Percentiles rank a stretch among this genome's conserved stretches.
phyloP scores from a whole-genome alignment of 495 filamentous ascomycete species.

The Margaritispora aquatica region DNA sequence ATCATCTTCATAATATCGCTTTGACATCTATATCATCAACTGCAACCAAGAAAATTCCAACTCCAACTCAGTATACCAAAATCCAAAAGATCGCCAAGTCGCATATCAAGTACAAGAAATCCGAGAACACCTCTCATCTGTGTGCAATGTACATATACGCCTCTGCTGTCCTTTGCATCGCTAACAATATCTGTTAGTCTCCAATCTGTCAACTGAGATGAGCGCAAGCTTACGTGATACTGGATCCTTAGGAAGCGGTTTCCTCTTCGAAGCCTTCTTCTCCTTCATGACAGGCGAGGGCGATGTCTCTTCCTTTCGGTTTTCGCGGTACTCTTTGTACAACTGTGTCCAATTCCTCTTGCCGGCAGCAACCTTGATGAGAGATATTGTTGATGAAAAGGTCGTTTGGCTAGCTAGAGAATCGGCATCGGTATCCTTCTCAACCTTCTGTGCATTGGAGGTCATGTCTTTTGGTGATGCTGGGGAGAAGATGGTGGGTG shows the following conservation, averaged over 20 bases:
- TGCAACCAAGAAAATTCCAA: neutral
- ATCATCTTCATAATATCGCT: neutral
- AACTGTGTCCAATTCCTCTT: conserved; percentile 13
- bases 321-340: conserved; percentile 6
- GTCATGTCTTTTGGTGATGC: conserved; percentile 16
- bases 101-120: conserved; percentile 1
- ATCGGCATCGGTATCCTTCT: conserved; percentile 19
- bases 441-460: neutral
- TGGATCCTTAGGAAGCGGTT: conserved; percentile 7
- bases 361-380: conserved; percentile 24
- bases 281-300: neutral
- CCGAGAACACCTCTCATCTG: neutral
- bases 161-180: conserved; percentile 13
- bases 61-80: neutral
- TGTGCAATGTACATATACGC: conserved; percentile 13
- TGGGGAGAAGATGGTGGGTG: conserved; percentile 14
- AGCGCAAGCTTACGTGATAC: conserved; percentile 11
- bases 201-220: neutral
- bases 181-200: conserved; percentile 4
- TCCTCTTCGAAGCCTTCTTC: conserved; percentile 5
- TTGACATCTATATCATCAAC: neutral
- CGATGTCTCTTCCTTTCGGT: neutral
- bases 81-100: conserved; percentile 4
- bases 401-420: conserved; percentile 28
- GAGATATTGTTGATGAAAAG: conserved; percentile 24